A percentile compares a stretch with the other conserved stretches of the same genome.
phyloP scores from a whole-genome alignment of 1,139 yeast species.

The Meyerozyma carpophila region DNA sequence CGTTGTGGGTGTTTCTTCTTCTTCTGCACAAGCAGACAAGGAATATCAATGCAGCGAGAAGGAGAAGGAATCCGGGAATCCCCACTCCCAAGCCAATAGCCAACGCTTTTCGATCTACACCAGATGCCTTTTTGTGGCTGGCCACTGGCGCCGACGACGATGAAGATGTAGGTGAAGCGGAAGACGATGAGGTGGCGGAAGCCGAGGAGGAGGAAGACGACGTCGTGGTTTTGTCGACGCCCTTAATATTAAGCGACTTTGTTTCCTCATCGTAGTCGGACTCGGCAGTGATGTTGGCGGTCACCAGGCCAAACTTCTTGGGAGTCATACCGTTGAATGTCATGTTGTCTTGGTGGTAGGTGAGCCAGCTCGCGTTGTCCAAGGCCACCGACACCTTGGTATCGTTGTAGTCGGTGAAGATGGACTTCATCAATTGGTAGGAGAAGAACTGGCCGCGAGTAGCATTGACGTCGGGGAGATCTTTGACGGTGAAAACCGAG shows the following conservation, averaged over 20 bases:
- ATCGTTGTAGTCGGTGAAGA: slow-evolving; percentile 47
- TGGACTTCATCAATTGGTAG: slow-evolving; percentile 46
- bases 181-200: slow-evolving; percentile 15
- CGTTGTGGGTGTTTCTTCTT: slow-evolving; percentile 26
- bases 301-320: slow-evolving; percentile 41
- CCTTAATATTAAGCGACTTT: slow-evolving; percentile 50
- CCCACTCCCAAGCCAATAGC: slow-evolving; percentile 91
- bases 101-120: slow-evolving; percentile 37
- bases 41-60: slow-evolving; percentile 45
- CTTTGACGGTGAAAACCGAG: slow-evolving; percentile 48
- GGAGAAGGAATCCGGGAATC: slow-evolving; percentile 50
- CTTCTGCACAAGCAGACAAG: slow-evolving; percentile 52
- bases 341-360: slow-evolving; percentile 51
- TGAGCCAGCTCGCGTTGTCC: slow-evolving; percentile 55
- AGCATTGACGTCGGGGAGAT: slow-evolving; percentile 58
- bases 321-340: slow-evolving; percentile 74
- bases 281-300: slow-evolving; percentile 50
- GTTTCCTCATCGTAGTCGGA: slow-evolving; percentile 27
- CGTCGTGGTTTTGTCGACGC: slow-evolving; percentile 32
- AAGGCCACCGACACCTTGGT: slow-evolving; percentile 43
- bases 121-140: slow-evolving; percentile 11
- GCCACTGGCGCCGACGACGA: slow-evolving; percentile 20
- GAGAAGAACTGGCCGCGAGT: slow-evolving; percentile 56
- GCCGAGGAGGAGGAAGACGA: slow-evolving; percentile 16
- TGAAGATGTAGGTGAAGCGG: slow-evolving; percentile 20